These are phyloP conservation scores for Clarireedia homoeocarpa DNA, from an alignment of 2,329 filamentous ascomycete genomes.

Conservation along the genomic window DNA sequence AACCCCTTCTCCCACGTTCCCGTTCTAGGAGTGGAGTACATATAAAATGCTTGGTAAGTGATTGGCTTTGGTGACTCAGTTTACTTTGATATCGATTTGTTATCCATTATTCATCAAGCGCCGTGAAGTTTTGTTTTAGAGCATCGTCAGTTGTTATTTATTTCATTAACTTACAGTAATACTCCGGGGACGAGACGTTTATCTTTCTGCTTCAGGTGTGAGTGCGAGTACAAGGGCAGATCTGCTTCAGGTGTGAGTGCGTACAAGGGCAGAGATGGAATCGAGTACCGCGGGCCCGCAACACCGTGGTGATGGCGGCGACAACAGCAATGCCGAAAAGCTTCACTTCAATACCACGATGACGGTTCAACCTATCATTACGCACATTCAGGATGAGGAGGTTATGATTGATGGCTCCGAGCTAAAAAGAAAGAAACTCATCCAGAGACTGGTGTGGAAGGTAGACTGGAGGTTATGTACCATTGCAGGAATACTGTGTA, in stretches of 20 bases:
- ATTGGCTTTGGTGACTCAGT: not conserved
- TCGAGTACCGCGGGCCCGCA: not conserved
- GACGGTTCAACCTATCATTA: not conserved
- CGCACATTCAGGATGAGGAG: not conserved
- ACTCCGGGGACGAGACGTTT: too few species aligned
- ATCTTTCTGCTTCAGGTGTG: too few species aligned
- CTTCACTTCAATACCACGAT: not conserved
- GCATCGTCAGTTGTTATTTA: too few species aligned
- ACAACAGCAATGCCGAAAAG: not conserved
- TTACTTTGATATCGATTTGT: not conserved
- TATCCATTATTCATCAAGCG: not conserved
- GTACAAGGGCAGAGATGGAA: not conserved
- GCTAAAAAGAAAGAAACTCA: slow-evolving; percentile 5
- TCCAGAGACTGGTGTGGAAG: slow-evolving; percentile 48
- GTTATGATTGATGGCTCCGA: not conserved
- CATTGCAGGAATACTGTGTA: slow-evolving; percentile 64
- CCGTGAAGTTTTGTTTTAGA: too few species aligned
- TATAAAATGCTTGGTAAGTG: not conserved
- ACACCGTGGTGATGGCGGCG: not conserved
- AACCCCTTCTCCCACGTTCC: too few species aligned
- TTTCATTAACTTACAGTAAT: too few species aligned
- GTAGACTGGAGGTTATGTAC: slow-evolving; percentile 61
- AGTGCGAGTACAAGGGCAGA: too few species aligned
- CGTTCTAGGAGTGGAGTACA: not conserved
- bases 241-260: too few species aligned